phyloP scores from a whole-genome alignment of 768 basidiomycete genomes.

The Lentinula aciculospora region DNA sequence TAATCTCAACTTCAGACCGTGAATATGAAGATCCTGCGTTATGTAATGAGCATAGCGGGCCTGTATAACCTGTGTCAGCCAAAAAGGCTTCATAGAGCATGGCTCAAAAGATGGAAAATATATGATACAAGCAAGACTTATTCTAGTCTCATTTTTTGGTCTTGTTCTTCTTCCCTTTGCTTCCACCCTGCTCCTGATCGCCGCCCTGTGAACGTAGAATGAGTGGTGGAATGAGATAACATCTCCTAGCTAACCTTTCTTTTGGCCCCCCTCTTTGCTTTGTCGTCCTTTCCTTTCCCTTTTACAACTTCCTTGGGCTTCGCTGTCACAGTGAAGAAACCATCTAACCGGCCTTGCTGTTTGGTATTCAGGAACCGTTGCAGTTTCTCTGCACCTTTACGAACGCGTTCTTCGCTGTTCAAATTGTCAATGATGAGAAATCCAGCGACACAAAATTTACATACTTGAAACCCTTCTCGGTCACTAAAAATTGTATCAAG shows the following conservation, averaged over 20 bases:
- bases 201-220: constrained; percentile 25
- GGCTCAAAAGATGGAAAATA: too few species aligned
- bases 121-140: too few species aligned
- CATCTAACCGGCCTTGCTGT: constrained; percentile 94
- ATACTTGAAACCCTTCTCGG: constrained; percentile 96
- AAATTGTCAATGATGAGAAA: constrained; percentile 5
- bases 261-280: constrained; percentile 32
- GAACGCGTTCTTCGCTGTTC: constrained; percentile 88
- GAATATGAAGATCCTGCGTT: too few species aligned
- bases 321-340: constrained; percentile 71
- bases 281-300: constrained; percentile 26
- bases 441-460: constrained; percentile 15
- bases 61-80: too few species aligned
- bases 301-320: constrained; percentile 50
- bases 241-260: constrained; percentile 19
- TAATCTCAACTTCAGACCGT: too few species aligned
- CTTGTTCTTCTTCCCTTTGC: constrained; percentile 34
- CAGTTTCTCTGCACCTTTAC: constrained; percentile 92
- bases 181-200: constrained; percentile 29
- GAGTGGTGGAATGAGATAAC: neutral
- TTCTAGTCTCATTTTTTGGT: constrained; percentile 22
- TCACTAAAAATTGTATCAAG: constrained; percentile 88
- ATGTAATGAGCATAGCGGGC: too few species aligned
- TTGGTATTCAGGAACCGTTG: constrained; percentile 81
- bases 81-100: too few species aligned